Evolutionary conservation across 164 flowering plant species (phyloP), one percentile per base, ranked within the genome.

Genomic region (Kingdonia uniflora): DNA sequence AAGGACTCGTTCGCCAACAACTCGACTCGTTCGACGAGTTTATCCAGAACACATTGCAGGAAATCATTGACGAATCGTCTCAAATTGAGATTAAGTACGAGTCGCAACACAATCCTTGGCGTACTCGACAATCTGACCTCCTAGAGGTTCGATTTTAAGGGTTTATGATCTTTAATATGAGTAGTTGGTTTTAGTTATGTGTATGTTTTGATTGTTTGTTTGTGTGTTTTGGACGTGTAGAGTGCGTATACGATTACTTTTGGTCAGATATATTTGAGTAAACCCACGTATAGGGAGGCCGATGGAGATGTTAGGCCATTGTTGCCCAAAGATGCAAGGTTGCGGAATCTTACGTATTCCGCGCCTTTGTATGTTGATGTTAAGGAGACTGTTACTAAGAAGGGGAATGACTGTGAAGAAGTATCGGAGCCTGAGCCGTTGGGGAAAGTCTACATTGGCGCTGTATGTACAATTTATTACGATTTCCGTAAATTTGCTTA

Each of bases 241-340:
- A 89, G 96, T 10, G 74, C 83, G 15, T 89, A 94, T 63, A 89
- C 80, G 72, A 94, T 94, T 25, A 81, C 76, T 59, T 94, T 94
- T 63, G 97, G 97, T 49, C 99, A 92, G 70, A 92, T 89, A 51
- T 94, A 87, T 47, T 55, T 94, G 65, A 89, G 99, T 68, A 94
- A 89, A 66, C 99, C 99, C 0, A 94, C 87, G 97, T 87, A 89
- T 96, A 94, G 97, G 0, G 99, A 94, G 58, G 85, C 97, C 0
- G 97, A 94, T 68, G 99, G 99, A 66, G 99, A 94, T 68, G 87
- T 97, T 19, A 86, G 90, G 1, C 87, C 99, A 15, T 68, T 94
- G 59, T 94, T 89, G 69, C 99, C 99, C 1, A 89, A 89, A 62
- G 96, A 97, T 53, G 99, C 99, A 10, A 72, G 99, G 64, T 58